Evolutionary conservation across 1,139 yeast species (phyloP), one percentile per base, ranked within the genome.

Genomic region (Magnusiomyces fungicola): DNA sequence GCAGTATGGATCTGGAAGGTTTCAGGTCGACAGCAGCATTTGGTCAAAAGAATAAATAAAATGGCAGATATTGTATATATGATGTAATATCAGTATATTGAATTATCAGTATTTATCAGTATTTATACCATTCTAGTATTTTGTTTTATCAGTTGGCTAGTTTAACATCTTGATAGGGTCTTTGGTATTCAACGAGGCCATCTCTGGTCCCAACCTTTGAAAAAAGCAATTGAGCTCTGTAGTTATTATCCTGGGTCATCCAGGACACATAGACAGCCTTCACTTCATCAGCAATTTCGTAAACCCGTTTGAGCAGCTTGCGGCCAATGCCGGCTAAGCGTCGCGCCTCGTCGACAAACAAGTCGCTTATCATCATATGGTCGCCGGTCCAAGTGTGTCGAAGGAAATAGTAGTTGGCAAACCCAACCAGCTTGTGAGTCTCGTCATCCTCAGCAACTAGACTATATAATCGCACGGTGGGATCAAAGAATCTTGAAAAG

Each of bases 221-320:
- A 58, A 79, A 79, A 57, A 79, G 68, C 59, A 79, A 58, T 58
- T 79, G 83, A 3, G 83, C 83, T 33, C 81, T 63, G 59, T 79
- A 82, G 61, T 79, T 79, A 50, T 71, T 74, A 51, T 68, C 67
- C 55, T 75, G 79, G 1, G 83, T 78, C 51, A 66, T 66, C 83
- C 83, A 79, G 61, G 79, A 78, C 33, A 75, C 77, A 49, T 71
- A 70, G 19, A 64, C 64, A n/a, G 25, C 25, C 3, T 25, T 25
- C 21, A 70, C 56, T 51, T 66, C 65, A 54, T 79, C 81, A 3
- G 79, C 77, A 54, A 73, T 76, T 0, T 53, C 56, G 55, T 75
- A 79, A 14, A 77, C 75, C 50, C 63, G 71, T 55, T 78, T 75
- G 24, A 67, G 67, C 49, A 79, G 65, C 45, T 66, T 63, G 43